A percentile compares a stretch with the other conserved stretches of the same genome.
Conservation (phyloP, 305 asterid species). For the Rubia balearica region DNA sequence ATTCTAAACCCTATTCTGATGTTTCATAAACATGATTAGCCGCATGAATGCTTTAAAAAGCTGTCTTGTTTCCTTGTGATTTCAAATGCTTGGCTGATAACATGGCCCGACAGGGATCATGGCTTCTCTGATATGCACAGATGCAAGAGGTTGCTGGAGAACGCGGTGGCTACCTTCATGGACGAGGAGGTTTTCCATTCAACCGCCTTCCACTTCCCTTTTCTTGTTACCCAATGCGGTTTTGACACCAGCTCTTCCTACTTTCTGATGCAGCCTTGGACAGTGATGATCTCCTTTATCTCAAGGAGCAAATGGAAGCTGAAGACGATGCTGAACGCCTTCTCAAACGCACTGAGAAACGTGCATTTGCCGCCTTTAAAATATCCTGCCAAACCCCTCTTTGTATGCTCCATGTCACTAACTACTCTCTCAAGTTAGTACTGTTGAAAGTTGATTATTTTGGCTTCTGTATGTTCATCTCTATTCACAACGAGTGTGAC, state of each 20-base stretch:
- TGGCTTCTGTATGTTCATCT: background rate
- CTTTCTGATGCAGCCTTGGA: constrained; percentile 79
- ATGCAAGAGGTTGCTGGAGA: constrained; percentile 99
- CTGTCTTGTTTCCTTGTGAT: background rate
- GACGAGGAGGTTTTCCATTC: constrained; percentile 75
- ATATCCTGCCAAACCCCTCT: constrained; percentile 52
- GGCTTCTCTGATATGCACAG: constrained; percentile 63
- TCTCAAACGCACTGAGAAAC: constrained; percentile 88
- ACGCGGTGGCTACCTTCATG: constrained; percentile 99
- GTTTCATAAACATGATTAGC: no score
- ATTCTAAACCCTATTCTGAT: background rate
- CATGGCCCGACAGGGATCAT: constrained; percentile 97
- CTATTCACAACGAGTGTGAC: background rate
- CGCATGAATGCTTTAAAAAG: no score
- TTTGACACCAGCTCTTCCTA: background rate
- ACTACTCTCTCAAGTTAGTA: background rate
- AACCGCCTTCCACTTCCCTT: constrained; percentile 1
- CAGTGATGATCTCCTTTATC: constrained; percentile 95
- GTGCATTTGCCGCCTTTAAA: constrained; percentile 92
- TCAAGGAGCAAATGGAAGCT: constrained; percentile 99
- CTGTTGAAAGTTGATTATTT: background rate
- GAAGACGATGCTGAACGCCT: constrained; percentile 98
- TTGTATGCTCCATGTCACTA: background rate
- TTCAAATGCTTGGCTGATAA: constrained; percentile 52
- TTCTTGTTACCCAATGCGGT: constrained; percentile 4